Evolutionary conservation across 257 asterid species (phyloP).

Genomic region (Rauvolfia tetraphylla): DNA sequence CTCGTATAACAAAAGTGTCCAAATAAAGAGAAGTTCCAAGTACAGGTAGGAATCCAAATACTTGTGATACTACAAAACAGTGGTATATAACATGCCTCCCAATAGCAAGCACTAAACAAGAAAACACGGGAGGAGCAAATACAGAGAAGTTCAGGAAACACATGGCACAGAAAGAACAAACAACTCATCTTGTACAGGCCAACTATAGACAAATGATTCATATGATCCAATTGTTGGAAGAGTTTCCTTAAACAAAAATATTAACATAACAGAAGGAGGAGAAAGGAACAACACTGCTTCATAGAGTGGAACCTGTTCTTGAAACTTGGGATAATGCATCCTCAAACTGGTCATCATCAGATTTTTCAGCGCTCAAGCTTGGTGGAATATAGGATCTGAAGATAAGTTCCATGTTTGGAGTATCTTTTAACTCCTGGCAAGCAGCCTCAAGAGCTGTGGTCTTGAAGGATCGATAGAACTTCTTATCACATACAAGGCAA

Average conservation of each 20-base stretch:
- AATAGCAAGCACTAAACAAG: background rate
- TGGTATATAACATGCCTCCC: background rate
- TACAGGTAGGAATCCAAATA: no score
- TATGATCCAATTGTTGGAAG: background rate
- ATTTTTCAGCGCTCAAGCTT: constrained; percentile 60
- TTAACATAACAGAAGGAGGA: background rate
- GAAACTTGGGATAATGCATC: constrained; percentile 65
- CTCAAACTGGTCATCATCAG: constrained; percentile 59
- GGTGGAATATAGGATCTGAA: constrained; percentile 68
- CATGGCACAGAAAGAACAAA: background rate
- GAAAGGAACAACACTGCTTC: background rate
- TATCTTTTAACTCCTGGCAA: constrained; percentile 55
- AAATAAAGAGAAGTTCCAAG: no score
- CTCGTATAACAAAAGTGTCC: no score
- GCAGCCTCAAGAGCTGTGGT: constrained; percentile 71
- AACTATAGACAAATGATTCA: constrained; percentile 1
- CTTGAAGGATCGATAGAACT: constrained; percentile 60
- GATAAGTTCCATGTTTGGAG: constrained; percentile 58
- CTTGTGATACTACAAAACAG: background rate
- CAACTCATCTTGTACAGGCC: background rate
- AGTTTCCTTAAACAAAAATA: background rate
- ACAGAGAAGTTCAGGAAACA: background rate
- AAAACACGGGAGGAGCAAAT: background rate
- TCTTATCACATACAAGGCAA: constrained; percentile 38
- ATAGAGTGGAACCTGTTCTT: constrained; percentile 34